Percentiles rank a stretch among this genome's conserved stretches.
Evolutionary conservation across 441 rosid species (phyloP).

Genomic region (Erysimum cheiri): DNA sequence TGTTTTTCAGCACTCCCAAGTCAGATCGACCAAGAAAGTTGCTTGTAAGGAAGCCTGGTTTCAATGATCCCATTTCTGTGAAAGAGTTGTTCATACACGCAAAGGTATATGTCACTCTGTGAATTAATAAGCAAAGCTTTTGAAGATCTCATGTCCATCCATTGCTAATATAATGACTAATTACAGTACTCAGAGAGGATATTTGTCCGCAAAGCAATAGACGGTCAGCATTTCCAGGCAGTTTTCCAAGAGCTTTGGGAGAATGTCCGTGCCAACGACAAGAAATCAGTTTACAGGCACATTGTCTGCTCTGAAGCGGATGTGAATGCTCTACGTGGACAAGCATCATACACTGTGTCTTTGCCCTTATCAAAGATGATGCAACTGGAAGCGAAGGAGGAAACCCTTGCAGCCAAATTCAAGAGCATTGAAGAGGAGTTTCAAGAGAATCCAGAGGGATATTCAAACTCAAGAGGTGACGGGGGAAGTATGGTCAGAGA

Average conservation of each 20-base stretch:
- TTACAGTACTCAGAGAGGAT: conserved; percentile 85
- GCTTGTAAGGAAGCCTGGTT: conserved; percentile 70
- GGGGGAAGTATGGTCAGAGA: conserved; percentile 52
- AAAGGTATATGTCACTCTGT: conserved; percentile 58
- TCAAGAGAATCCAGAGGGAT: conserved; percentile 53
- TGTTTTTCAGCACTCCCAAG: conserved; percentile 54
- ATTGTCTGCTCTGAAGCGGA: conserved; percentile 76
- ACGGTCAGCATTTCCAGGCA: conserved; percentile 53
- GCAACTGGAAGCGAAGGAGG: conserved; percentile 48
- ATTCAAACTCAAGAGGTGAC: conserved; percentile 44
- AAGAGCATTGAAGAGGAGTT: conserved; percentile 54
- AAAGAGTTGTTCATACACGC: conserved; percentile 95
- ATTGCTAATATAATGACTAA: conserved; percentile 33
- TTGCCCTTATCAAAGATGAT: conserved; percentile 56
- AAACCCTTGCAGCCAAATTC: conserved; percentile 46
- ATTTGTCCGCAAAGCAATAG: conserved; percentile 65
- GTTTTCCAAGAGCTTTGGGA: conserved; percentile 73
- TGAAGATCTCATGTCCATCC: not conserved
- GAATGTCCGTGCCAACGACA: conserved; percentile 77
- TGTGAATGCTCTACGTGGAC: conserved; percentile 70
- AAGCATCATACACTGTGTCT: conserved; percentile 60
- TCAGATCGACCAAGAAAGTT: conserved; percentile 58
- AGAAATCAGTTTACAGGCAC: conserved; percentile 80
- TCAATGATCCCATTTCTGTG: conserved; percentile 70
- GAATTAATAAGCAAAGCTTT: not conserved